phyloP scores from a whole-genome alignment of 2,329 filamentous ascomycete genomes.

The Apiospora phragmitis region DNA sequence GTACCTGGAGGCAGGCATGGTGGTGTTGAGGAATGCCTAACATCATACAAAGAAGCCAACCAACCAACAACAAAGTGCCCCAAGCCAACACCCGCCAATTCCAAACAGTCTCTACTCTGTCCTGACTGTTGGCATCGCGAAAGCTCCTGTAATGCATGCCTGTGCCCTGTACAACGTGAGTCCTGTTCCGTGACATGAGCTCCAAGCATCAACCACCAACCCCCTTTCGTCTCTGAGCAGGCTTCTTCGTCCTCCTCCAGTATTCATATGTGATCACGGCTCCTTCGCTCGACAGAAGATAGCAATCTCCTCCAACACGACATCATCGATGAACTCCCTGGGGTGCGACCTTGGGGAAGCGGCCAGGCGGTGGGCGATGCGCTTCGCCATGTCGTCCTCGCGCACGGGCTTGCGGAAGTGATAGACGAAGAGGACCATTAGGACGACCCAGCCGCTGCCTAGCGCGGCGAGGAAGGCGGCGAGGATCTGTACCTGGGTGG shows the following conservation, averaged over 20 bases:
- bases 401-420: not conserved
- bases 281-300: not conserved
- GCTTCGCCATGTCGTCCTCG: not conserved
- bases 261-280: not conserved
- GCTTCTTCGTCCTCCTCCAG: too few species aligned
- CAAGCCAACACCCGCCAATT: not conserved
- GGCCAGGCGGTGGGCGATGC: not conserved
- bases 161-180: not conserved
- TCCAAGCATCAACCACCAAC: not conserved
- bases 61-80: not conserved
- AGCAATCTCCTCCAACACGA: not conserved
- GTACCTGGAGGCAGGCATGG: not conserved
- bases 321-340: not conserved
- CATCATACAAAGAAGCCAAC: not conserved
- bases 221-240: not conserved
- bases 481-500: slow-evolving; percentile 5
- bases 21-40: not conserved
- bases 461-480: not conserved
- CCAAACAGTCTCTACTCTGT: not conserved
- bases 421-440: not conserved
- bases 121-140: too few species aligned
- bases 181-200: not conserved
- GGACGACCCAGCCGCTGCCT: not conserved
- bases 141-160: not conserved
- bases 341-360: too few species aligned